Conservation (phyloP, 2,329 filamentous ascomycete genomes). For the Sporothrix pseudoabietina region DNA sequence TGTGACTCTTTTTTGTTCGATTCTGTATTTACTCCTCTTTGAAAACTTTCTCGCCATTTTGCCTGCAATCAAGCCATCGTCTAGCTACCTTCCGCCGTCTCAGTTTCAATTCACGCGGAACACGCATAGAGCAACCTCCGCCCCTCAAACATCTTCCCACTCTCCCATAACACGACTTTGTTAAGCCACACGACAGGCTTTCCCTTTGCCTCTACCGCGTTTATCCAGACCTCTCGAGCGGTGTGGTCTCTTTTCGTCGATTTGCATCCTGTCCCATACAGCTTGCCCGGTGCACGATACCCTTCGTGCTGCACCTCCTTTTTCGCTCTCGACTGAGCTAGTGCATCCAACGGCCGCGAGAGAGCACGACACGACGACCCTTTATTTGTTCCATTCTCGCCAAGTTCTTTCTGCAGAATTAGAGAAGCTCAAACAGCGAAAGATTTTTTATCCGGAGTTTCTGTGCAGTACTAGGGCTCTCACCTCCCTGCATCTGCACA, state of each 20-base stretch:
- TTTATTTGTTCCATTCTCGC: neutral
- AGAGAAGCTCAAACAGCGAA: neutral
- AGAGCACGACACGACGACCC: neutral
- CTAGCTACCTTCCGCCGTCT: constrained; percentile 21
- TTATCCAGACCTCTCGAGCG: constrained; percentile 1
- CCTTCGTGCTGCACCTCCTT: neutral
- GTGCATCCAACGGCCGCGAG: neutral
- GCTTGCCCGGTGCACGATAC: neutral
- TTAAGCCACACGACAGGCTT: neutral
- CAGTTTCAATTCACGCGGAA: constrained; percentile 30
- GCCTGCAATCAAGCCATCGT: neutral
- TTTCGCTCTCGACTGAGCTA: neutral
- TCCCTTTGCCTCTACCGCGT: constrained; percentile 1
- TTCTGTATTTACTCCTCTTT: neutral
- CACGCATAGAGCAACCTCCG: constrained; percentile 14
- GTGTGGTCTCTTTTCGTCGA: neutral
- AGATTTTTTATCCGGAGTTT: neutral
- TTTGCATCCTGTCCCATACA: neutral
- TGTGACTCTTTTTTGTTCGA: neutral
- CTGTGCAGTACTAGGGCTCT: neutral
- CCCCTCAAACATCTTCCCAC: constrained; percentile 19
- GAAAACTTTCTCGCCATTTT: neutral
- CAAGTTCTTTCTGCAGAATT: neutral
- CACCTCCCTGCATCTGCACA: constrained; percentile 2
- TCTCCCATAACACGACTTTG: constrained; percentile 15